Evolutionary conservation across 2,329 filamentous ascomycete species (phyloP).

Genomic region (Penicillium sp.): DNA sequence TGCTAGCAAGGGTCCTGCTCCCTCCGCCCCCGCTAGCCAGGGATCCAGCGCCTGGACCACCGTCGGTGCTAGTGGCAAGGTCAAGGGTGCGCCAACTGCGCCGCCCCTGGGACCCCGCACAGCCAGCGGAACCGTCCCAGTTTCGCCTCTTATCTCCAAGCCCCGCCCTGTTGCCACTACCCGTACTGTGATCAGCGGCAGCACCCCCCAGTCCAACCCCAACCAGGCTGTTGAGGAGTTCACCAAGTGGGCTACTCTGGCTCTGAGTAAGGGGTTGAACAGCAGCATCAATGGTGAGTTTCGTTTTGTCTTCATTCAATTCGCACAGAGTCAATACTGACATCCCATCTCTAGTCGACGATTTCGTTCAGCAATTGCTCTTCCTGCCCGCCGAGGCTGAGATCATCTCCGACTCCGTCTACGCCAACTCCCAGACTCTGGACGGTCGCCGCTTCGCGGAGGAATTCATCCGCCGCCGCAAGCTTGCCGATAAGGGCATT

Average conservation of each 20-base stretch:
- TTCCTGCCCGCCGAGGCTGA: slow-evolving; percentile 72
- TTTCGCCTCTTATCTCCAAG: slow-evolving; percentile 47
- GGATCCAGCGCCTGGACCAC: slow-evolving; percentile 76
- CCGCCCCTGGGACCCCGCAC: slow-evolving; percentile 47
- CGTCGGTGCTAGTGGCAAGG: slow-evolving; percentile 88
- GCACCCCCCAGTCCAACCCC: slow-evolving; percentile 43
- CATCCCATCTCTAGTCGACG: slow-evolving; percentile 58
- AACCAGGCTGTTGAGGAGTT: slow-evolving; percentile 83
- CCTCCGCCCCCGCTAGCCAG: slow-evolving; percentile 43
- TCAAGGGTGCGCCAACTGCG: slow-evolving; percentile 64
- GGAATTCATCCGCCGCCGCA: slow-evolving; percentile 90
- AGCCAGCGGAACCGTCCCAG: slow-evolving; percentile 43
- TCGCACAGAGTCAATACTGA: slow-evolving; percentile 32
- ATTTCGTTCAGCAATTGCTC: slow-evolving; percentile 73
- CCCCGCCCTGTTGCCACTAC: slow-evolving; percentile 55
- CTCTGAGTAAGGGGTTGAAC: slow-evolving; percentile 72
- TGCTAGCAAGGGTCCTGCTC: slow-evolving; percentile 68
- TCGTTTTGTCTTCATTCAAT: background rate
- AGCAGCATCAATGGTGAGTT: slow-evolving; percentile 63
- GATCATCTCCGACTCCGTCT: slow-evolving; percentile 86
- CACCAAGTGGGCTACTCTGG: slow-evolving; percentile 82
- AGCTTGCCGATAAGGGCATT: slow-evolving; percentile 87
- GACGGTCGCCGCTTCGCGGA: slow-evolving; percentile 91
- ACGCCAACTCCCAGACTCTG: slow-evolving; percentile 81
- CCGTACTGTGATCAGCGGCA: slow-evolving; percentile 47